Base-by-base conservation (phyloP, 139 green algal species). In the Gonium pectorale region DNA sequence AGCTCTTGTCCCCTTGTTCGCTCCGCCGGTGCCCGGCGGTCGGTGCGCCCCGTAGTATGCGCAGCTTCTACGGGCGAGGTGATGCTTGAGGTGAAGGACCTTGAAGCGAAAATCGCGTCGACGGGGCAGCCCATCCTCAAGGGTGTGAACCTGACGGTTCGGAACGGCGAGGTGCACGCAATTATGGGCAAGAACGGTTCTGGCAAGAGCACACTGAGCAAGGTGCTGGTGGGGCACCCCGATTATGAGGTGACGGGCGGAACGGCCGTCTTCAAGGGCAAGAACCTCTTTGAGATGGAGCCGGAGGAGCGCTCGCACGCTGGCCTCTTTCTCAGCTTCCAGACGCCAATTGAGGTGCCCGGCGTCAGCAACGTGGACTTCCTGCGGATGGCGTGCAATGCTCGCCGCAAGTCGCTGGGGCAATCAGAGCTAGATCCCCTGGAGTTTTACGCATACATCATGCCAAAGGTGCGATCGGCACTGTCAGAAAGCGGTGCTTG, bases 101-200 rank as follows among this genome's bases (percentile, higher is more conserved):
- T 98, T 17, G n/a, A 90, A 31, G 96, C 96, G 17, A 95, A 94
- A 43, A 94, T 98, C 44, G 90, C 81, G 2, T 85, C 87, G 29
- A 96, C 93, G 0, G 96, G 91, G 3, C 89, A 96, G 87, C 81
- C 96, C 62, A 99, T 99, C 67, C 92, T 99, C 1, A 95, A 97
- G 24, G 97, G 97, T 60, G 95, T 99, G 1, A 94, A 97, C 83
- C 80, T 99, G 24, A 95, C 87, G 37, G 87, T 99, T n/a, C 81
- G 91, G 9, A 91, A 96, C 77, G 89, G 90, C 52, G 88, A 95
- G 73, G 86, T 95, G 27, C 97, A 99, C 85, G 97, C 97, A 29
- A 99, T 99, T 90, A 99, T 99, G 97, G 97, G 97, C 41, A 99
- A 98, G 81, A 99, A 99, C 89, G 97, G 97, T 8, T 97, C 89